phyloP scores from a whole-genome alignment of 106 monocot species.

The Vanilla planifolia region DNA sequence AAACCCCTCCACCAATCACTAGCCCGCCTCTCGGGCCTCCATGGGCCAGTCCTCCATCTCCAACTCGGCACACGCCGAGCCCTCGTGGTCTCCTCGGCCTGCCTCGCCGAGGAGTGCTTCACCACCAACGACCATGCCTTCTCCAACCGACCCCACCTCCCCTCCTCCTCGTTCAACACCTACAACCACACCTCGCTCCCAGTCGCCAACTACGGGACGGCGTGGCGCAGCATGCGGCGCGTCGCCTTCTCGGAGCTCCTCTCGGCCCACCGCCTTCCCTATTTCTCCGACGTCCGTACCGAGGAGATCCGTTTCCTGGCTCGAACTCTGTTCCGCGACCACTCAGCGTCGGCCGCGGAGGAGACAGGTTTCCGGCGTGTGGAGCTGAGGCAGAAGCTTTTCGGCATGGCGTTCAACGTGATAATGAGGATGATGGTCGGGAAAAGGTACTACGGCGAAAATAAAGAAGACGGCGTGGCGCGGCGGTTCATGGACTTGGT shows the following conservation, averaged over 20 bases:
- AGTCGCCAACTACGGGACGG: background rate
- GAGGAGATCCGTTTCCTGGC: background rate
- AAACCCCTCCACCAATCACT: conserved; percentile 5
- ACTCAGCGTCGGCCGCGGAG: background rate
- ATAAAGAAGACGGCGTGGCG: conserved; percentile 14
- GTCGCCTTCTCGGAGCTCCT: background rate
- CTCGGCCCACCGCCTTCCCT: background rate
- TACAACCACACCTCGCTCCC: background rate
- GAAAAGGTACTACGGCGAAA: conserved; percentile 13
- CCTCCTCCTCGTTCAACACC: background rate
- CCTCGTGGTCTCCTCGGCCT: conserved; percentile 1
- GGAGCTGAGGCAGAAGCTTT: conserved; percentile 15
- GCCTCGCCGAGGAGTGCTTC: background rate
- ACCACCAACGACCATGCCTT: conserved; percentile 3
- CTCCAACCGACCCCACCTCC: background rate
- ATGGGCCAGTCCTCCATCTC: background rate
- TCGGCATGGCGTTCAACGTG: conserved; percentile 18
- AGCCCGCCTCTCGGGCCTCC: background rate
- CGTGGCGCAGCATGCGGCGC: conserved; percentile 2
- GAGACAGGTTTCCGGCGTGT: conserved; percentile 7
- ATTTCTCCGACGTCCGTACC: background rate
- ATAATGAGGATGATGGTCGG: conserved; percentile 20
- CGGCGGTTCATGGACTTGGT: conserved; percentile 18
- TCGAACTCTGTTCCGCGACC: background rate
- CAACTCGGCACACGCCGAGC: background rate